Conservation (phyloP, 1,139 yeast species). For the Candida tunisiensis region DNA sequence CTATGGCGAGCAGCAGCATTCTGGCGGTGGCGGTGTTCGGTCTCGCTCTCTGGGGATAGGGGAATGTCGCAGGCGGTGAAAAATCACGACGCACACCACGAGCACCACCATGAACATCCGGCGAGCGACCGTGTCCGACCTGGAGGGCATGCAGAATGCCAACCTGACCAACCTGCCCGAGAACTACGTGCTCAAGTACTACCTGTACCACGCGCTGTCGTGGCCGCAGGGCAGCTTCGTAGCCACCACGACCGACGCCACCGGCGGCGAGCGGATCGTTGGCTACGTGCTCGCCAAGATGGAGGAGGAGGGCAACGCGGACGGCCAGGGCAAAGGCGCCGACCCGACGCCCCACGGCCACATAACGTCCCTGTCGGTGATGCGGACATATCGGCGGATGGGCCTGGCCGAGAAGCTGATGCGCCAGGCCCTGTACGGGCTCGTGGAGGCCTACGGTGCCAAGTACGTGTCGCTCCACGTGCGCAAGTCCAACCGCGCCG, state of each 20-base stretch:
- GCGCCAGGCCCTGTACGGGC: conserved; percentile 47
- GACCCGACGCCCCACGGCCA: conserved; percentile 67
- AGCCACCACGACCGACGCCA: conserved; percentile 55
- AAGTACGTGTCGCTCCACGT: conserved; percentile 84
- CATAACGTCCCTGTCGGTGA: conserved; percentile 82
- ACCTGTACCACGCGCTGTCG: conserved; percentile 80
- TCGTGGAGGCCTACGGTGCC: conserved; percentile 73
- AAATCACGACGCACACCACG: too few species aligned
- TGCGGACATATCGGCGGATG: conserved; percentile 90
- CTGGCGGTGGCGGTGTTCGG: too few species aligned
- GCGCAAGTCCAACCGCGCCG: conserved; percentile 86
- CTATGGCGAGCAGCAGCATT: conserved; percentile 85
- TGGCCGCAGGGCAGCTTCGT: conserved; percentile 99
- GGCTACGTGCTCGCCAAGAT: conserved; percentile 93
- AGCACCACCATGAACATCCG: conserved; percentile 39
- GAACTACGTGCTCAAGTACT: conserved; percentile 81
- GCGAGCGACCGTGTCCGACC: conserved; percentile 71
- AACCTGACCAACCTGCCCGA: conserved; percentile 89
- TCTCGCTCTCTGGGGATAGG: too few species aligned
- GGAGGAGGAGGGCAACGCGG: conserved; percentile 44
- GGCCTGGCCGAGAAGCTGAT: conserved; percentile 89
- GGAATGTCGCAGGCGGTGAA: too few species aligned
- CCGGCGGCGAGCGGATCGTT: conserved; percentile 50
- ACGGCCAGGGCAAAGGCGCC: conserved; percentile 37
- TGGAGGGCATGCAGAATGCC: conserved; percentile 94